These are phyloP conservation scores for Moesziomyces globuligerus DNA, from an alignment of 1,284 basidiomycete genomes.

Conservation along the genomic window DNA sequence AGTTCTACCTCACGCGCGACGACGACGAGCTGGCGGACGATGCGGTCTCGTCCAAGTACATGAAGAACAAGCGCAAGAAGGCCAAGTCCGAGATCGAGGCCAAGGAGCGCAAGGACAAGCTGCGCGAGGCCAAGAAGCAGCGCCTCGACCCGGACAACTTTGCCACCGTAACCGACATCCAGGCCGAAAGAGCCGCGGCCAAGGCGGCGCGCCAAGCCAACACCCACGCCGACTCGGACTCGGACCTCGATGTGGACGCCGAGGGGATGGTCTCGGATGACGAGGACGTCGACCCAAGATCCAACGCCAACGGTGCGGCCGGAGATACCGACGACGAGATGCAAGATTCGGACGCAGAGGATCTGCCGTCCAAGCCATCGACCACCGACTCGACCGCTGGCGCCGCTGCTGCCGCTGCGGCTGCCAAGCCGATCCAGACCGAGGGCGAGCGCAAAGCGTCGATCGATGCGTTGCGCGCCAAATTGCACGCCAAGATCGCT, in stretches of 20 bases:
- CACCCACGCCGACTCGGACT: constrained; percentile 35
- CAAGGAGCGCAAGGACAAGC: constrained; percentile 53
- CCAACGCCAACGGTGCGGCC: constrained; percentile 22
- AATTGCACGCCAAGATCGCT: constrained; percentile 60
- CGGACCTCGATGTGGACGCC: constrained; percentile 46
- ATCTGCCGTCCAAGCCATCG: constrained; percentile 7
- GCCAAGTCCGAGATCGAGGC: constrained; percentile 59
- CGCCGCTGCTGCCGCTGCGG: constrained; percentile 3
- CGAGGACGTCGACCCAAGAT: constrained; percentile 16
- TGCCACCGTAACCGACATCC: constrained; percentile 53
- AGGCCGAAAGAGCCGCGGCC: constrained; percentile 51
- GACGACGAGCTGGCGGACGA: constrained; percentile 49
- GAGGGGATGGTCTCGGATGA: constrained; percentile 47
- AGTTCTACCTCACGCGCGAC: constrained; percentile 57
- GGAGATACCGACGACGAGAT: constrained; percentile 51
- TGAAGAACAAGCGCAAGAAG: constrained; percentile 65
- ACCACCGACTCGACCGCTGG: neutral
- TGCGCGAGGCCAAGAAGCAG: constrained; percentile 54
- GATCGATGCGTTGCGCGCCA: constrained; percentile 55
- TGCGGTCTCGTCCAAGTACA: constrained; percentile 53
- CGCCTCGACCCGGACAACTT: constrained; percentile 63
- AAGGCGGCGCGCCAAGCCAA: constrained; percentile 37
- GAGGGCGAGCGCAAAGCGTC: constrained; percentile 52
- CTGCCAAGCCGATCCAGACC: constrained; percentile 30
- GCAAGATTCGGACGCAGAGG: constrained; percentile 44